Conservation (phyloP, 2,329 filamentous ascomycete genomes). For the Bipolaris oryzae region DNA sequence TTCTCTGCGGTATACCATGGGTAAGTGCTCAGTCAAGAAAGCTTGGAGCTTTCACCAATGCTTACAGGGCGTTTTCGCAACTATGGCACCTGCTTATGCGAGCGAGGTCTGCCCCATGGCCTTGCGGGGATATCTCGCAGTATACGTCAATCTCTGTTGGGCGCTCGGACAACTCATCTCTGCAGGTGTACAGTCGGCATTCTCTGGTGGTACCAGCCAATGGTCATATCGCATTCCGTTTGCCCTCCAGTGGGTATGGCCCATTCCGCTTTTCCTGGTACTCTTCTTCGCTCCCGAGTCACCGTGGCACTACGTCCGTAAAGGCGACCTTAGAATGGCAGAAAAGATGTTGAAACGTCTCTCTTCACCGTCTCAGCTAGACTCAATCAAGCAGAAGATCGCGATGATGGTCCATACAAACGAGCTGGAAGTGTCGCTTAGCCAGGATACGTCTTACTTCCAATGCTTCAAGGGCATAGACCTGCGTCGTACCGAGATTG, state of each 20-base stretch:
- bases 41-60: not conserved
- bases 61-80: slow-evolving; percentile 47
- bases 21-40: not conserved
- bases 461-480: slow-evolving; percentile 79
- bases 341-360: slow-evolving; percentile 63
- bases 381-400: slow-evolving; percentile 57
- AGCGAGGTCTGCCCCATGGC: slow-evolving; percentile 70
- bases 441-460: slow-evolving; percentile 69
- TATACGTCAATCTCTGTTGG: slow-evolving; percentile 56
- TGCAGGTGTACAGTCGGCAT: slow-evolving; percentile 69
- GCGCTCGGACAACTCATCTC: slow-evolving; percentile 67
- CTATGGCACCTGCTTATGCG: slow-evolving; percentile 51
- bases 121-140: slow-evolving; percentile 60
- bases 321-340: slow-evolving; percentile 61
- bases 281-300: slow-evolving; percentile 33
- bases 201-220: slow-evolving; percentile 63
- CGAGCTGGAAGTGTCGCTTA: slow-evolving; percentile 71
- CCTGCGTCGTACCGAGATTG: slow-evolving; percentile 70
- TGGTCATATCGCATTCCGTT: slow-evolving; percentile 70
- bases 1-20: slow-evolving; percentile 43
- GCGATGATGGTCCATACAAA: slow-evolving; percentile 86
- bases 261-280: slow-evolving; percentile 42
- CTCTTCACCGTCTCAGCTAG: slow-evolving; percentile 3
- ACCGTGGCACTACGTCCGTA: slow-evolving; percentile 73
- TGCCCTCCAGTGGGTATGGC: slow-evolving; percentile 74